Evolutionary conservation across 1,139 yeast species (phyloP), one percentile per base, ranked within the genome.

Genomic region (Saccharomyces pastorianus): DNA sequence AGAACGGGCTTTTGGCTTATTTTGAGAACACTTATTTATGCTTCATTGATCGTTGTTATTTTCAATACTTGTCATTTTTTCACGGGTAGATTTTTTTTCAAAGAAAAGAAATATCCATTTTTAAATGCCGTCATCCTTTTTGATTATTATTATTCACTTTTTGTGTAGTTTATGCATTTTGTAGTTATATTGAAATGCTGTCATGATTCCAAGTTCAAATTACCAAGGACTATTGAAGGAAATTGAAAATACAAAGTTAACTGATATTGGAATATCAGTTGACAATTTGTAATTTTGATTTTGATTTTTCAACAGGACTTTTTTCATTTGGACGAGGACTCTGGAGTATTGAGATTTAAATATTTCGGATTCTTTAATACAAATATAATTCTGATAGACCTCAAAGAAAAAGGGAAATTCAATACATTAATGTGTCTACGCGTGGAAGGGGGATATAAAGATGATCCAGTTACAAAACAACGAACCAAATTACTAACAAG

Each of bases 401-500:
- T 17, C 44, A 20, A 46, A 46, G 17, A 3, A 8, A 46, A 11
- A 23, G 32, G 6, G 13, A 4, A 46, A 25, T 26, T 46, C 13
- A 7, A 2, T 1, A 4, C 48, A n/a, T 20, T 17, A 8, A 9
- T 20, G 23, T 20, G 23, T 46, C 13, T 6, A 46, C 11, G 20
- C 29, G 9, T 46, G 32, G 8, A 46, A 2, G 3, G 11, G 48
- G 48, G 2, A 13, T 8, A 38, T 20, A 11, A 38, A 46, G 9
- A 46, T 38, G 11, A 17, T 38, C 11, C 25, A 38, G 6, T 23
- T 29, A 41, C 29, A 50, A 23, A 46, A 23, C n/a, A 34, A 41
- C 44, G 38, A 51, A 50, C 28, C 28, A 48, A 47, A 46, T 49
- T 59, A 59, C 61, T 59, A 59, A 60, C 62, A 49, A 34, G 13